Evolutionary conservation across 768 basidiomycete genomes (phyloP).

Genomic region (Tylopilus intermedius): DNA sequence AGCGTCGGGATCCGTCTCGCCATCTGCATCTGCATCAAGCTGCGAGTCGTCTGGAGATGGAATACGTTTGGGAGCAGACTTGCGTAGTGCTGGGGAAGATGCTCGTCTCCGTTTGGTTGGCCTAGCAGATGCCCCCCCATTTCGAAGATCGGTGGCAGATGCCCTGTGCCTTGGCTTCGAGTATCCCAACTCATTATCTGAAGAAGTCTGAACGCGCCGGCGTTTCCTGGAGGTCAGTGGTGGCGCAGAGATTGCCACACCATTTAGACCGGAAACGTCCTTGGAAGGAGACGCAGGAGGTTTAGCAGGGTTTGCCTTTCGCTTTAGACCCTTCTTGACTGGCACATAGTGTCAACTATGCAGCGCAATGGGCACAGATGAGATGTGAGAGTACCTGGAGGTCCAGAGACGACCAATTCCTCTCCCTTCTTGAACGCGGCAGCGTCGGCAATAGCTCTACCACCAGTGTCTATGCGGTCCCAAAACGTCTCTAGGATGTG

Average conservation of each 20-base stretch:
- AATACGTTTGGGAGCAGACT: slow-evolving; percentile 11
- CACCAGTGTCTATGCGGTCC: slow-evolving; percentile 29
- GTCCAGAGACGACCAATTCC: slow-evolving; percentile 49
- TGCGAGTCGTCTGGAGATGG: slow-evolving; percentile 28
- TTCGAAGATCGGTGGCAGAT: slow-evolving; percentile 11
- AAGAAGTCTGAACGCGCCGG: slow-evolving; percentile 12
- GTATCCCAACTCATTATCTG: slow-evolving; percentile 8
- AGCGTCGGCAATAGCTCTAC: slow-evolving; percentile 47
- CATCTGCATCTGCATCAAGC: slow-evolving; percentile 32
- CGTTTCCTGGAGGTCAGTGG: slow-evolving; percentile 22
- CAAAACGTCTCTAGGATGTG: slow-evolving; percentile 42
- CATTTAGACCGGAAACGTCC: slow-evolving; percentile 7
- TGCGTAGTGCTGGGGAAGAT: slow-evolving; percentile 27
- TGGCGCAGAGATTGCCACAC: slow-evolving; percentile 18
- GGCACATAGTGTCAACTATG: slow-evolving; percentile 1
- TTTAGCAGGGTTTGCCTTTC: slow-evolving; percentile 14
- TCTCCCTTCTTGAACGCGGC: slow-evolving; percentile 51
- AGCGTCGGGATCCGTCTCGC: slow-evolving; percentile 32
- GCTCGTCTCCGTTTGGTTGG: slow-evolving; percentile 23
- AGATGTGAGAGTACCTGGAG: slow-evolving; percentile 43
- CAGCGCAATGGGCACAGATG: background rate
- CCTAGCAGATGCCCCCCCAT: background rate
- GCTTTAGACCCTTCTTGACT: slow-evolving; percentile 20
- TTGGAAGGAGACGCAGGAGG: slow-evolving; percentile 5
- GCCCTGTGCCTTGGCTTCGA: slow-evolving; percentile 9